Evolutionary conservation across 768 basidiomycete species (phyloP).

Genomic region (Auricularia heimuer): DNA sequence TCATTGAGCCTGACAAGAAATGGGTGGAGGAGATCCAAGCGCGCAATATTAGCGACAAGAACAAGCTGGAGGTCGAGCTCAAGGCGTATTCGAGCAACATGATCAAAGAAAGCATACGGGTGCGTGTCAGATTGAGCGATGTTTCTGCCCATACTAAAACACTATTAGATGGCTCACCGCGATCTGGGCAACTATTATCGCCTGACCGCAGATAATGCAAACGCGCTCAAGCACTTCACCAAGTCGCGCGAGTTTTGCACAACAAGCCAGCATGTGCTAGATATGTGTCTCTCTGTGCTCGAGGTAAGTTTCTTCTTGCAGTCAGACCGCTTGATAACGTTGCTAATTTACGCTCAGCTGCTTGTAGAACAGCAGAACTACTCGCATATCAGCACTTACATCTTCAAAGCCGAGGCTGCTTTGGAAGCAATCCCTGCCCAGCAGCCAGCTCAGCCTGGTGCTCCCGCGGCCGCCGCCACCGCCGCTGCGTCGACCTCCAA

Average conservation of each 20-base stretch:
- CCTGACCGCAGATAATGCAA: conserved; percentile 57
- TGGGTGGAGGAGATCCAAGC: conserved; percentile 66
- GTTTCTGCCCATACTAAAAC: conserved; percentile 13
- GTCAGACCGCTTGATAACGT: background rate
- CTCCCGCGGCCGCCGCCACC: conserved; percentile 11
- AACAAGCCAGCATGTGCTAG: conserved; percentile 83
- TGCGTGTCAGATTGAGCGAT: conserved; percentile 26
- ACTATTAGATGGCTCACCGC: conserved; percentile 75
- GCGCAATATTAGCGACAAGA: conserved; percentile 61
- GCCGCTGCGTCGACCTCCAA: conserved; percentile 21
- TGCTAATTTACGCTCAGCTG: conserved; percentile 35
- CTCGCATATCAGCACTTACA: conserved; percentile 79
- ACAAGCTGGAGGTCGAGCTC: conserved; percentile 86
- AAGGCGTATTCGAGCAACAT: conserved; percentile 93
- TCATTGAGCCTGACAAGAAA: conserved; percentile 46
- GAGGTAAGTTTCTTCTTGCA: conserved; percentile 39
- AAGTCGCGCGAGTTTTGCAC: conserved; percentile 90
- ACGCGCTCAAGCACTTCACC: conserved; percentile 73
- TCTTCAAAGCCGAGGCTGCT: conserved; percentile 92
- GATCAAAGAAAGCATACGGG: conserved; percentile 97
- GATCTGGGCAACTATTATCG: conserved; percentile 79
- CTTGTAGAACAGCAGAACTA: conserved; percentile 82
- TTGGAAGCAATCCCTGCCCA: conserved; percentile 48
- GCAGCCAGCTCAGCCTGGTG: conserved; percentile 20
- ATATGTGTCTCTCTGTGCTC: conserved; percentile 78